Conservation (phyloP, 2,329 filamentous ascomycete genomes). For the Furcasterigmium furcatum region DNA sequence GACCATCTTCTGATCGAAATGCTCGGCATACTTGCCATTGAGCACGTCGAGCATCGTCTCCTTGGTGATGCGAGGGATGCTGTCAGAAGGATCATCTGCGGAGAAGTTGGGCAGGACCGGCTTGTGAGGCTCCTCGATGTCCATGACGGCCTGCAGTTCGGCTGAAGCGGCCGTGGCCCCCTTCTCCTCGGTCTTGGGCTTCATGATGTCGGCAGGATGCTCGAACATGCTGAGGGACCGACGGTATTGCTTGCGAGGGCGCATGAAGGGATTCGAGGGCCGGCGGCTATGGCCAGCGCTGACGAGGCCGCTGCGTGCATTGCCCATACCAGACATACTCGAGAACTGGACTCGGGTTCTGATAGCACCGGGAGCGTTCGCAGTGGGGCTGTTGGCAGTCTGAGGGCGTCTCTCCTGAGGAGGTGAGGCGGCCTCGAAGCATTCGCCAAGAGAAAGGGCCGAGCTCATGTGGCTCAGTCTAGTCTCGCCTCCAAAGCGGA, state of each 20-base stretch:
- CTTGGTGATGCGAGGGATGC: conserved; percentile 81
- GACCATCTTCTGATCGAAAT: conserved; percentile 79
- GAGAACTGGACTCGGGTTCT: conserved; percentile 65
- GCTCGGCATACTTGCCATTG: conserved; percentile 74
- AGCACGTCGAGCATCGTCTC: conserved; percentile 82
- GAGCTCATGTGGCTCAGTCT: conserved; percentile 31
- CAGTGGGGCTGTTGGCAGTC: conserved; percentile 57
- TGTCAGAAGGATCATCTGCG: conserved; percentile 75
- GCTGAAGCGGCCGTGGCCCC: conserved; percentile 48
- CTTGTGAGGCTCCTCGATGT: conserved; percentile 73
- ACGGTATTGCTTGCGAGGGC: conserved; percentile 84
- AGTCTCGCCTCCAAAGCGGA: conserved; percentile 63
- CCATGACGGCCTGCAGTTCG: conserved; percentile 71
- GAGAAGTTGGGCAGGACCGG: conserved; percentile 82
- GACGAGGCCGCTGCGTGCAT: conserved; percentile 72
- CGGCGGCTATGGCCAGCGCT: conserved; percentile 69
- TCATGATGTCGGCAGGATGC: conserved; percentile 82
- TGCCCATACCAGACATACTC: conserved; percentile 46
- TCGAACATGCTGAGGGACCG: conserved; percentile 98
- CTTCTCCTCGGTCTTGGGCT: conserved; percentile 60
- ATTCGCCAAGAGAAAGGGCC: conserved; percentile 70
- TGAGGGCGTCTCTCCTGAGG: conserved; percentile 64
- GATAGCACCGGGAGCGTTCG: conserved; percentile 53
- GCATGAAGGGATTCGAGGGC: conserved; percentile 65
- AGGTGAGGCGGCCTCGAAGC: conserved; percentile 73